Conservation (phyloP, 1,284 basidiomycete genomes). For the Ustilago hordei region DNA sequence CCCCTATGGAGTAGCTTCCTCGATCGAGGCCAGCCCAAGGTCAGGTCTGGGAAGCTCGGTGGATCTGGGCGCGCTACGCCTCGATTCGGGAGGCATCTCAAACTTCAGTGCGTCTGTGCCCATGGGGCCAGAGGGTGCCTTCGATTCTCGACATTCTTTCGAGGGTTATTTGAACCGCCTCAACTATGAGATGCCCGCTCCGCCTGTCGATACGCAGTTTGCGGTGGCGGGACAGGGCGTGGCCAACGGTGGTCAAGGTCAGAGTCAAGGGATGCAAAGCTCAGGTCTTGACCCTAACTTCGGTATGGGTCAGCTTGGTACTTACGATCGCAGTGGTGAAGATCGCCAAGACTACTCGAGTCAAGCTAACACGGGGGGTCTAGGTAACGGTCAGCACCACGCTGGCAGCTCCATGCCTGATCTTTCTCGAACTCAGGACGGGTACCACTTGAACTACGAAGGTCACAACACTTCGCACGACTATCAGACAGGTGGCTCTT, state of each 20-base stretch:
- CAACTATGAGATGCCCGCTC: constrained; percentile 13
- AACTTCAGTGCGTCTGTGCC: constrained; percentile 1
- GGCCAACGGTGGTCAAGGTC: neutral
- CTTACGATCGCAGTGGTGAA: constrained; percentile 11
- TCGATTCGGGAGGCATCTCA: constrained; percentile 28
- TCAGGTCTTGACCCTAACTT: constrained; percentile 12
- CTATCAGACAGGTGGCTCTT: neutral
- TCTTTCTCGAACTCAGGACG: constrained; percentile 2
- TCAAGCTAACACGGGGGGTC: neutral
- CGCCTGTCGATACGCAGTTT: constrained; percentile 12
- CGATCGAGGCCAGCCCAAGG: constrained; percentile 40
- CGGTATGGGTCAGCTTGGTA: constrained; percentile 4
- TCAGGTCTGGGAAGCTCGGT: constrained; percentile 35
- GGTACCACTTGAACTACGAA: neutral
- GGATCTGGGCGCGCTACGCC: constrained; percentile 36
- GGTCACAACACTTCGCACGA: neutral
- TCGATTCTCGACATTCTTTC: constrained; percentile 12
- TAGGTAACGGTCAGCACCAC: neutral
- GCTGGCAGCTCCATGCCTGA: constrained; percentile 2
- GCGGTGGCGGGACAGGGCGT: constrained; percentile 10
- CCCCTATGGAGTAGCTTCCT: constrained; percentile 30
- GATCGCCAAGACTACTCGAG: constrained; percentile 15
- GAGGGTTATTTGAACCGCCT: constrained; percentile 19
- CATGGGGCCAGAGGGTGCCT: constrained; percentile 9
- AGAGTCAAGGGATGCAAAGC: neutral